phyloP scores from a whole-genome alignment of 495 filamentous ascomycete species.

The Penicillium diatomitis region DNA sequence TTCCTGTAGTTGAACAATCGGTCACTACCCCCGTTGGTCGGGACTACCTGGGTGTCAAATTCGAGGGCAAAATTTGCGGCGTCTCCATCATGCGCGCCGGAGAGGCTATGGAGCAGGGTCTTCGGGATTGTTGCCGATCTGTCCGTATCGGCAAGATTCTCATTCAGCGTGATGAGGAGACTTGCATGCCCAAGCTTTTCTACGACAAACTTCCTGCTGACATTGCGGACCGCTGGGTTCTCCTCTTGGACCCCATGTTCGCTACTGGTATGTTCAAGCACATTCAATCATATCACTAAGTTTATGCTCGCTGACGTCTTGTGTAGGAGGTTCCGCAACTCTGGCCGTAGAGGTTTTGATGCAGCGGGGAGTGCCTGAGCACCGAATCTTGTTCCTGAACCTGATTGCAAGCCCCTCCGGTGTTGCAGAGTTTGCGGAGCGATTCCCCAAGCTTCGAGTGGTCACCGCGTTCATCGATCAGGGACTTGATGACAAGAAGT shows the following conservation, averaged over 20 bases:
- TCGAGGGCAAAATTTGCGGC: slow-evolving; percentile 96
- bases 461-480: slow-evolving; percentile 96
- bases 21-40: slow-evolving; percentile 86
- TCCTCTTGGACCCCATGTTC: slow-evolving; percentile 98
- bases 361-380: slow-evolving; percentile 82
- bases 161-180: slow-evolving; percentile 96
- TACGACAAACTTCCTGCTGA: slow-evolving; percentile 96
- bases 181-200: slow-evolving; percentile 80
- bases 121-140: slow-evolving; percentile 91
- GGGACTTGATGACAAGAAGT: slow-evolving; percentile 96
- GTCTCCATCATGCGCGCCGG: slow-evolving; percentile 98
- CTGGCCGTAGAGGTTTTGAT: slow-evolving; percentile 93
- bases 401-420: slow-evolving; percentile 92
- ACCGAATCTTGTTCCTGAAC: slow-evolving; percentile 91
- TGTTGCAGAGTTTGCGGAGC: slow-evolving; percentile 78
- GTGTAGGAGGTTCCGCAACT: slow-evolving; percentile 79
- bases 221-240: slow-evolving; percentile 84
- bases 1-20: slow-evolving; percentile 78
- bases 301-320: slow-evolving; percentile 3
- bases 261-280: slow-evolving; percentile 65
- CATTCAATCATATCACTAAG: not conserved
- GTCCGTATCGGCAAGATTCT: slow-evolving; percentile 97
- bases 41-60: slow-evolving; percentile 83
- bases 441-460: slow-evolving; percentile 84
- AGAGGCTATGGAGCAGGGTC: slow-evolving; percentile 95